Conservation (phyloP, 2,329 filamentous ascomycete genomes). For the Aureobasidium sp. region DNA sequence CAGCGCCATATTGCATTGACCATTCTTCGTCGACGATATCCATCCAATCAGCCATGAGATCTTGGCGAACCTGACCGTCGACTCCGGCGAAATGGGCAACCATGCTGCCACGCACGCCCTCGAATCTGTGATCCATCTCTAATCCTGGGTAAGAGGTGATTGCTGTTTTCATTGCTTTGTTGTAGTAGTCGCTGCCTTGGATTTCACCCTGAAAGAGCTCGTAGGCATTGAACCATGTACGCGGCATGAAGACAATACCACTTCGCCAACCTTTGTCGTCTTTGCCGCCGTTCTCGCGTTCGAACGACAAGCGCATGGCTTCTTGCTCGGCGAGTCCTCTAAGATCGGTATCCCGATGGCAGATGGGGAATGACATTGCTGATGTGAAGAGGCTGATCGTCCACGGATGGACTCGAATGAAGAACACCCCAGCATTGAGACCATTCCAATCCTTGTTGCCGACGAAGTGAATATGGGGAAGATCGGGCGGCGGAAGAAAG, state of each 20-base stretch:
- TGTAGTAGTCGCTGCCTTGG: background rate
- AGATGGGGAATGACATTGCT: constrained; percentile 34
- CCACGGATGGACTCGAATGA: constrained; percentile 36
- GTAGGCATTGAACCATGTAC: constrained; percentile 40
- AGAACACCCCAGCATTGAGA: constrained; percentile 38
- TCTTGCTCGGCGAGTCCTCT: constrained; percentile 33
- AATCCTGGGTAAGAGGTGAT: background rate
- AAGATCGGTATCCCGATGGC: constrained; percentile 30
- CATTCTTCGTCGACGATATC: constrained; percentile 1
- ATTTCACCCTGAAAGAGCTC: constrained; percentile 18
- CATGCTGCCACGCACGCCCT: background rate
- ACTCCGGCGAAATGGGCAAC: constrained; percentile 1
- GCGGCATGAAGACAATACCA: constrained; percentile 32
- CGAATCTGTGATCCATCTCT: background rate
- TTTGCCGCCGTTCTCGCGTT: background rate
- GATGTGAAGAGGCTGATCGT: constrained; percentile 33
- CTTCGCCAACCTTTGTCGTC: constrained; percentile 14
- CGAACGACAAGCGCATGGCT: constrained; percentile 27
- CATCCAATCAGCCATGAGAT: constrained; percentile 2
- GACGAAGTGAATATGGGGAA: constrained; percentile 32
- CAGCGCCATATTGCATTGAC: background rate
- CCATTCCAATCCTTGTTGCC: constrained; percentile 36
- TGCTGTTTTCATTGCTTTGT: background rate
- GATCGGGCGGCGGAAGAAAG: constrained; percentile 33
- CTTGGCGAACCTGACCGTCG: background rate